phyloP scores from a whole-genome alignment of 164 flowering plant genomes.

The Vitis rotundifolia region DNA sequence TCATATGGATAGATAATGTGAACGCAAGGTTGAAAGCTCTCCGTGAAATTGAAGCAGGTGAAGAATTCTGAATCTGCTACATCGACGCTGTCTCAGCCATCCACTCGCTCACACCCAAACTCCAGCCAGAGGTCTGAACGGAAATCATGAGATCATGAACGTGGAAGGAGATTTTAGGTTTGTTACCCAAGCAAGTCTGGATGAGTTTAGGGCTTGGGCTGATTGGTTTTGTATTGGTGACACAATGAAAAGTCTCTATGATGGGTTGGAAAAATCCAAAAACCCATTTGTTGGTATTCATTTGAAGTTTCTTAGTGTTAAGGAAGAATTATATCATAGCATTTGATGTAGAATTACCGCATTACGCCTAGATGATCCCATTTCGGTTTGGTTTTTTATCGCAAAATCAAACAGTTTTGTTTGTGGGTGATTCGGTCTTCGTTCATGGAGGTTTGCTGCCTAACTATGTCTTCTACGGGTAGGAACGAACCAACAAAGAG shows the following conservation, averaged over 20 bases:
- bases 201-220: conserved; percentile 72
- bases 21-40: too few species aligned
- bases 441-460: conserved; percentile 90
- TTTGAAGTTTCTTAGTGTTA: conserved; percentile 33
- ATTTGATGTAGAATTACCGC: conserved; percentile 82
- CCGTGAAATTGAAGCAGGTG: too few species aligned
- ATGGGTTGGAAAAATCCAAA: conserved; percentile 35
- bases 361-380: conserved; percentile 68
- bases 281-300: conserved; percentile 57
- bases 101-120: too few species aligned
- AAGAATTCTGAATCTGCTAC: too few species aligned
- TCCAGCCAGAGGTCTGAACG: too few species aligned
- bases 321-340: conserved; percentile 41
- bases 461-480: conserved; percentile 67
- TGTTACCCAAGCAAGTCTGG: conserved; percentile 44
- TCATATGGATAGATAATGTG: too few species aligned
- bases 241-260: conserved; percentile 59
- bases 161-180: conserved; percentile 77
- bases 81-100: too few species aligned
- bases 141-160: conserved; percentile 97
- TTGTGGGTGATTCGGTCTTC: conserved; percentile 82
- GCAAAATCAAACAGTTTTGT: conserved; percentile 65
- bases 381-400: conserved; percentile 60
- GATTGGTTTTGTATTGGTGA: conserved; percentile 69
- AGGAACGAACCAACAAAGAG: conserved; percentile 77